Evolutionary conservation across 208 protist species (phyloP), one percentile per base, ranked within the genome.

Genomic region (Leishmania lainsoni): DNA sequence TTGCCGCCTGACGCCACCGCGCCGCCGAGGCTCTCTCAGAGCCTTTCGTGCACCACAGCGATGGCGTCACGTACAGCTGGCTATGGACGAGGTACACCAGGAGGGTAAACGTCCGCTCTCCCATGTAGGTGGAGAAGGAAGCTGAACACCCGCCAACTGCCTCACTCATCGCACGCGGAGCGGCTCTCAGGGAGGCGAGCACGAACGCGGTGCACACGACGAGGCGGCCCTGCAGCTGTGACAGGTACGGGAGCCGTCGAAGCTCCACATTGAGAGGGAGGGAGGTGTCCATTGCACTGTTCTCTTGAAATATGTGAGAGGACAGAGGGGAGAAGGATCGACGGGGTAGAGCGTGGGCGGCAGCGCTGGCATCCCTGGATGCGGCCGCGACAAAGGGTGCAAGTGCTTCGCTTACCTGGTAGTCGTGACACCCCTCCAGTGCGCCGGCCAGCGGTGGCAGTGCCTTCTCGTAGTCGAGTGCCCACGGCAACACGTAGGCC

Each of bases 151-250:
- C 0, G 61, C 61, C 8, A 22, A 4, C 12, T 9, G 29, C 14
- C 29, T 16, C 39, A 39, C 9, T 29, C 61, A 35, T 17, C 48
- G 45, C 70, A 48, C 70, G 81, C 6, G 75, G 68, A 26, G 26
- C 20, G 14, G 42, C 45, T 9, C 35, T 20, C 9, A 84, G n/a
- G 0, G 32, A 65, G 9, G 75, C 75, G 32, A 84, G 76, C 22
- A 76, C 75, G 20, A 79, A 72, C 0, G 81, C 75, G 32, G 75
- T 58, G 42, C 75, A 79, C 51, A 84, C 81, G 20, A 84, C 65
- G 52, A 79, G 61, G 20, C 75, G 81, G 16, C 48, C 54, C 81
- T 84, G 81, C 45, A 29, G 16, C 42, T 42, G 29, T 17, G 74
- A 70, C 2, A 84, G 68, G 54, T 75, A 76, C 42, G 81, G 52